Base-by-base conservation (phyloP, 2,329 filamentous ascomycete genomes). In the Cordyceps pruinosa region DNA sequence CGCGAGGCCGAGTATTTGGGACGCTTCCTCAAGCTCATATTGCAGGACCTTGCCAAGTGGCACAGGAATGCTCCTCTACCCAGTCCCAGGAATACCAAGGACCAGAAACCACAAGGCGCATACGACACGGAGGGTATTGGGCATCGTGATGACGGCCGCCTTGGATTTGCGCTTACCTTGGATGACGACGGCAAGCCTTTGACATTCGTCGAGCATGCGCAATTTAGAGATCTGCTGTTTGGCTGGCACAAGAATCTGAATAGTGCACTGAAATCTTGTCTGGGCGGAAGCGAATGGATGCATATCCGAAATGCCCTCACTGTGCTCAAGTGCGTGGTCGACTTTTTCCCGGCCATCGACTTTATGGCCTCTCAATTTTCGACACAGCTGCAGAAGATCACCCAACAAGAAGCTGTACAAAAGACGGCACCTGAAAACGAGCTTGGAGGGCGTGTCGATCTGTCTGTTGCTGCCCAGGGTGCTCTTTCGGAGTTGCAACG, bases 301-400 rank as follows among this genome's bases (percentile, higher is more conserved):
- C 92, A 97, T 70, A 96, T 97, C 68, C 86, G 93, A 56, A 99
- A 99, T 69, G 90, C 91, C 45, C 95, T 97, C 63, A 94, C 88
- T 58, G 80, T 97, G 4, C 78, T 99, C 59, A 95, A 94, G 68
- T 81, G 84, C 12, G 80, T 96, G 48, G 82, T 90, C 25, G 85
- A 90, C 51, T 81, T 85, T 65, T 99, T 96, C 78, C 95, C 94
- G 4, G 87, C 86, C 17, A 84, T 97, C 58, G 90, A 96, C 66
- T 94, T 90, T 70, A 93, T 96, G 80, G 94, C 90, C 34, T 78
- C 77, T 39, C 80, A 82, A 62, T 84, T 87, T 60, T 78, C 81
- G 32, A 76, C 80, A 35, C 79, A 88, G 63, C 77, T 89, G 21
- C 82, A 85, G 62, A 79, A 77, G n/a, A 85, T 92, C 57, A 79